Evolutionary conservation across 2,329 filamentous ascomycete genomes (phyloP).

Genomic region (Aaosphaeria pasadenensis): DNA sequence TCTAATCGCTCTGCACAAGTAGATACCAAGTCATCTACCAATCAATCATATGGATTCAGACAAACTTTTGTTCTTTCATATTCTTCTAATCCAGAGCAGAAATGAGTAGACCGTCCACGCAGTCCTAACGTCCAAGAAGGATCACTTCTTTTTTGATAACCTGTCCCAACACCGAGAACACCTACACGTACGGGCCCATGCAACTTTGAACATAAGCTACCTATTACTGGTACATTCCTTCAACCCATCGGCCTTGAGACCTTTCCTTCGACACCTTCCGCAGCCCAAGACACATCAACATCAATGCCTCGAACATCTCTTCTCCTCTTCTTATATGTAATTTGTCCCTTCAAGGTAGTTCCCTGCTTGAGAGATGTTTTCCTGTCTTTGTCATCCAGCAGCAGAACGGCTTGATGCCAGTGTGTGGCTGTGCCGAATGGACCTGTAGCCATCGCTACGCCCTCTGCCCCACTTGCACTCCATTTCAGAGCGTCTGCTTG

Average conservation of each 20-base stretch:
- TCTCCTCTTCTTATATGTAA: constrained; percentile 66
- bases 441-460: constrained; percentile 85
- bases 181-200: too few species aligned
- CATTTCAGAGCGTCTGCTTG: constrained; percentile 60
- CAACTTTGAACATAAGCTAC: neutral
- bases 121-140: too few species aligned
- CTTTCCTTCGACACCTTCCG: constrained; percentile 21
- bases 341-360: constrained; percentile 61
- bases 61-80: too few species aligned
- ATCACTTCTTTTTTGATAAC: too few species aligned
- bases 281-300: constrained; percentile 40
- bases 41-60: too few species aligned
- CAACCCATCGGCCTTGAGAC: constrained; percentile 28
- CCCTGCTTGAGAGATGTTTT: constrained; percentile 50
- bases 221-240: neutral
- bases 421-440: constrained; percentile 76
- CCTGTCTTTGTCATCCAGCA: constrained; percentile 61
- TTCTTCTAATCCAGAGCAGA: too few species aligned
- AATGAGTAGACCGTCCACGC: too few species aligned
- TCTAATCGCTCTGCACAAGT: too few species aligned
- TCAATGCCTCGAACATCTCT: constrained; percentile 38
- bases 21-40: too few species aligned
- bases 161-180: too few species aligned
- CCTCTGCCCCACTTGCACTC: constrained; percentile 47
- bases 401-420: constrained; percentile 81